Base-by-base conservation (phyloP, 1,284 basidiomycete species). In the Trametes polyzona region DNA sequence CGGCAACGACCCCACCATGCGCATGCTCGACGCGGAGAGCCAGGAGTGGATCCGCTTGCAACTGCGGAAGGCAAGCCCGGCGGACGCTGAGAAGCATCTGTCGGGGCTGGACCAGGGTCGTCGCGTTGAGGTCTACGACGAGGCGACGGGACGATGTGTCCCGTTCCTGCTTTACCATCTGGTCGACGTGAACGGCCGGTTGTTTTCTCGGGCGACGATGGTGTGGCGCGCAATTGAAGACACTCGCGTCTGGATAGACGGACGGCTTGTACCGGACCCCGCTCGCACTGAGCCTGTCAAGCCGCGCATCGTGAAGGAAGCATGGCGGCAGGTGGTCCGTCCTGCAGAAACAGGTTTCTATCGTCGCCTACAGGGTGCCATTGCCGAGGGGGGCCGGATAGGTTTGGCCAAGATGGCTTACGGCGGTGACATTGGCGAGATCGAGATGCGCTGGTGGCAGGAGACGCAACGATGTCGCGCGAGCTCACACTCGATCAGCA, bases 241-340 rank as follows among this genome's bases (percentile, higher is more conserved):
- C 30, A 59, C 57, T 1, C 43, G 56, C 2, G n/a, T 58, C 0
- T 24, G 17, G n/a, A 44, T 36, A n/a, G 46, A 49, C n/a, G 49
- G 46, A 10, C 7, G 8, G 3, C 40, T 59, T 3, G 44, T 59
- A 23, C 26, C 30, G 4, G 41, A 55, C 4, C 35, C 49, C 2
- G 24, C 12, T 11, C 26, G 14, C 17, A 24, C 33, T 10, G 19
- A 4, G 27, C 14, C 40, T n/a, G 17, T 30, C 14, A 47, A 52
- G 27, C 50, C 46, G 14, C 40, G 39, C 21, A 54, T 58, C 33
- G n/a, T 64, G 32, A 64, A 64, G 55, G 62, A 64, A 14, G 43
- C 59, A 1, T 64, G 62, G 62, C 37, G 59, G 6, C 55, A 62
- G 44, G 23, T 57, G 3, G 39, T 54, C 1, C 52, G 55, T 0